Percentiles rank a stretch among this genome's conserved stretches.
Evolutionary conservation across 1,284 basidiomycete species (phyloP).

Genomic region (Cryptococcus neoformans): DNA sequence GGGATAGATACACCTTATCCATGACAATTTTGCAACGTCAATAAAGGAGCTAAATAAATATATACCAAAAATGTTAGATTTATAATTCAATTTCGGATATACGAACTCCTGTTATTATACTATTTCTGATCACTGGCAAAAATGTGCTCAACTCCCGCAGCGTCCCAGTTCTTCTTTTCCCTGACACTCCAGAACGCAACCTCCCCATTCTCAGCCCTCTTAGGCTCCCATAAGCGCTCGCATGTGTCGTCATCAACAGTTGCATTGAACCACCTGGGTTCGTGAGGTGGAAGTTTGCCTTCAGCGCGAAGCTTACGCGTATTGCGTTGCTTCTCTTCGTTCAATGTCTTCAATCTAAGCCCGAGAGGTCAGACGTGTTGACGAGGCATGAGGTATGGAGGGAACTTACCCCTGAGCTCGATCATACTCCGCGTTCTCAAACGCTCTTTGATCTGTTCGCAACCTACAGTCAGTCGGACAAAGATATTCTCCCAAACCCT

Average conservation of each 20-base stretch:
- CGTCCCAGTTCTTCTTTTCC: constrained; percentile 59
- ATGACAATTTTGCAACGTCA: too few relatives aligned
- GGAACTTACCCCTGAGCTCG: constrained; percentile 64
- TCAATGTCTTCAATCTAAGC: constrained; percentile 64
- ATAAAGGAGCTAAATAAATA: too few relatives aligned
- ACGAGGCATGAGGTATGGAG: not conserved
- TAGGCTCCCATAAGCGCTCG: constrained; percentile 79
- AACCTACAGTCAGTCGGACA: constrained; percentile 92
- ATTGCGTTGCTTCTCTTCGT: constrained; percentile 84
- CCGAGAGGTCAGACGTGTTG: not conserved
- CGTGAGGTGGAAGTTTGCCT: constrained; percentile 68
- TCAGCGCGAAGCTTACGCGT: constrained; percentile 74
- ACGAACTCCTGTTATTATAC: not conserved
- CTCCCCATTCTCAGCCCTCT: constrained; percentile 52
- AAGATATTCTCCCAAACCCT: constrained; percentile 64
- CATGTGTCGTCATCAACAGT: constrained; percentile 78
- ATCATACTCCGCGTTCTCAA: constrained; percentile 89
- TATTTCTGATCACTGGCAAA: constrained; percentile 60
- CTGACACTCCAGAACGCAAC: constrained; percentile 84
- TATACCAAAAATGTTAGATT: too few relatives aligned
- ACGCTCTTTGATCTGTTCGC: constrained; percentile 92
- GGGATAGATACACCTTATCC: not conserved
- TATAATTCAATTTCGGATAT: too few relatives aligned
- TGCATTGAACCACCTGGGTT: constrained; percentile 76
- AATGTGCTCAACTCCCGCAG: constrained; percentile 72